These are phyloP conservation scores for Berberis thunbergii DNA, from an alignment of 164 flowering plant genomes.

Conservation along the genomic window DNA sequence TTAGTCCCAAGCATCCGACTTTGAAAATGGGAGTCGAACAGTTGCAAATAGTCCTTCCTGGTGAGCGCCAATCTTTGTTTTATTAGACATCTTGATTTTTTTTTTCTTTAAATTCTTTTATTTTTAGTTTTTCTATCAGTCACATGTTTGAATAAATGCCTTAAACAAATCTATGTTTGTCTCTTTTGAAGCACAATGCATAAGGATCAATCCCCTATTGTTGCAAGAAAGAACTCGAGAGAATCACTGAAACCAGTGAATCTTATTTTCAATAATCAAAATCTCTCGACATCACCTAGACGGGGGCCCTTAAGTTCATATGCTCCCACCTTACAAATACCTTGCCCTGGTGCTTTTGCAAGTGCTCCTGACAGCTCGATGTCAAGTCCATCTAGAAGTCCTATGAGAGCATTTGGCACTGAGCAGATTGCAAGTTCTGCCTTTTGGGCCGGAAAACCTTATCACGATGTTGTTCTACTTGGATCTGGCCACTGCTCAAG, in stretches of 20 bases:
- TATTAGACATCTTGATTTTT: constrained; percentile 1
- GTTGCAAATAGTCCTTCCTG: constrained; percentile 61
- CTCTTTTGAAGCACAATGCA: constrained; percentile 32
- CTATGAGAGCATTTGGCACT: constrained; percentile 49
- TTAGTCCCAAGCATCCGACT: constrained; percentile 55
- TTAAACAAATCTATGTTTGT: constrained; percentile 13
- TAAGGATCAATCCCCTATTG: constrained; percentile 37
- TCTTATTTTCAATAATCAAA: constrained; percentile 26
- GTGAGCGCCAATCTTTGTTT: constrained; percentile 24
- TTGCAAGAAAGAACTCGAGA: constrained; percentile 26
- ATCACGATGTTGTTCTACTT: constrained; percentile 47
- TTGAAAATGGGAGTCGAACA: constrained; percentile 48
- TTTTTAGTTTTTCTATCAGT: too few relatives aligned
- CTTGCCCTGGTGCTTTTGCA: constrained; percentile 42
- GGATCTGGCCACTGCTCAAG: constrained; percentile 94
- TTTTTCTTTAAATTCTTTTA: neutral
- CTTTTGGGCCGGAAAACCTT: constrained; percentile 52
- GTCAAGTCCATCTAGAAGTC: constrained; percentile 96
- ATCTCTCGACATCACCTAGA: constrained; percentile 45
- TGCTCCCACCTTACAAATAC: constrained; percentile 56
- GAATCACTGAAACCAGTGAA: constrained; percentile 40
- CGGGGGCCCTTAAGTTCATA: constrained; percentile 39
- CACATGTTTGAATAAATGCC: too few relatives aligned
- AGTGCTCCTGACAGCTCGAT: constrained; percentile 92
- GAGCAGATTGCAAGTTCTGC: constrained; percentile 52